phyloP scores from a whole-genome alignment of 805 yeast species.

The Saccharomycopsis vini region DNA sequence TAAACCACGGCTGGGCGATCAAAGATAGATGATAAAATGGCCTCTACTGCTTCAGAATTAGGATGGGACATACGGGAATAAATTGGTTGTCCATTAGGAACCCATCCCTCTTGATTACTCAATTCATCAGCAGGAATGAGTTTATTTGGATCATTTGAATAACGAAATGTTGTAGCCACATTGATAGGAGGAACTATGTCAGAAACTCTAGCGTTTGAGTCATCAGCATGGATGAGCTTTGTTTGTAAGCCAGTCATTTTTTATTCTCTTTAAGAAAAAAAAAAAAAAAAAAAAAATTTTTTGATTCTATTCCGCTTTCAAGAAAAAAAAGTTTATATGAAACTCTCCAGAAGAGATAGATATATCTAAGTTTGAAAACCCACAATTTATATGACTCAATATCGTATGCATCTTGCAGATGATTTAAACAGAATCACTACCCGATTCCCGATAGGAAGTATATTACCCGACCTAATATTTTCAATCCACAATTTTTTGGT shows the following conservation, averaged over 20 bases:
- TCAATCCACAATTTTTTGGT: too few species aligned
- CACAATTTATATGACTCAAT: too few species aligned
- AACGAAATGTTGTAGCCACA: conserved; percentile 70
- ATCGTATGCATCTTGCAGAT: too few species aligned
- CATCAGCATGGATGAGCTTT: conserved; percentile 64
- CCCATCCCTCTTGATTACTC: conserved; percentile 25
- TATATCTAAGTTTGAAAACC: too few species aligned
- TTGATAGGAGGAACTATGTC: conserved; percentile 78
- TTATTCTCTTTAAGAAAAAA: neutral
- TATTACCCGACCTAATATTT: too few species aligned
- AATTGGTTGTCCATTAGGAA: conserved; percentile 28
- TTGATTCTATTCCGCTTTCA: conserved; percentile 1
- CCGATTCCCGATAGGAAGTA: too few species aligned
- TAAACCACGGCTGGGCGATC: conserved; percentile 62
- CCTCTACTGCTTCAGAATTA: conserved; percentile 58
- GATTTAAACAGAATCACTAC: too few species aligned
- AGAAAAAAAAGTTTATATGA: neutral
- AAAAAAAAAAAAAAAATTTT: neutral
- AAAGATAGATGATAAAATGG: conserved; percentile 48
- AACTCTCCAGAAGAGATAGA: too few species aligned
- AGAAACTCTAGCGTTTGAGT: conserved; percentile 40
- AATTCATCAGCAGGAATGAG: conserved; percentile 31
- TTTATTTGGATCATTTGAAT: conserved; percentile 49
- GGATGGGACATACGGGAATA: conserved; percentile 78
- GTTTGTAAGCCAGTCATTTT: conserved; percentile 39